Base-by-base conservation (phyloP, 208 protist species). In the Leishmania amazonensis region DNA sequence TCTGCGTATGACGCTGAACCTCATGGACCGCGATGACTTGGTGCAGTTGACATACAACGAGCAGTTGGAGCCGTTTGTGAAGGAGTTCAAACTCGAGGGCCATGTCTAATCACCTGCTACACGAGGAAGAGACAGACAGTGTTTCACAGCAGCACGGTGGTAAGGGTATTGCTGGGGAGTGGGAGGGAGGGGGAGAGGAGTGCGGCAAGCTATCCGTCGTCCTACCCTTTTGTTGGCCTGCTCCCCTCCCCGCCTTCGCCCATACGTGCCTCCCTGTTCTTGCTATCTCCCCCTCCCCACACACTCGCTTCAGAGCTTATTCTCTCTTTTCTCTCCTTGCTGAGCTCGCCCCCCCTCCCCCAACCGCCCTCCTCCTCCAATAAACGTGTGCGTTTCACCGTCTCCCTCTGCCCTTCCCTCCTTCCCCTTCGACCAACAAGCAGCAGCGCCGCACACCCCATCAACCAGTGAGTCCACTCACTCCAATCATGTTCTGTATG, bases 11-110 rank as follows among this genome's bases (percentile, higher is more conserved):
- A 87, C 86, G 67, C 88, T 98, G 38, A 95, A 93, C 78, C 80
- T 98, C 68, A 96, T 97, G 90, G 86, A 96, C 40, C 91, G 95
- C 54, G 75, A 84, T n/a, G 95, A 98, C 78, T 85, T 98, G 24
- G 92, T 98, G 40, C 83, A 95, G 80, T 76, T 92, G 47, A 87
- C 93, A 45, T 90, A 87, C 80, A 83, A 85, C 51, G 85, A 91
- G 49, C 83, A 97, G 49, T 62, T 96, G 60, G 84, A 81, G 54
- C 90, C 89, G 1, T 96, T 98, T 85, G 68, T 92, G 24, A 89
- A 87, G 79, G 93, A 96, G 83, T 95, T 96, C 78, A 90, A 87
- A 8, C 83, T 96, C n/a, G 91, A 95, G 83, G 91, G 88, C 38
- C 80, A 94, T 60, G 85, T 94, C 35, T 93, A 89, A 82, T 71